Base-by-base conservation (phyloP, 2,329 filamentous ascomycete genomes). In the Hypocreales sp. region DNA sequence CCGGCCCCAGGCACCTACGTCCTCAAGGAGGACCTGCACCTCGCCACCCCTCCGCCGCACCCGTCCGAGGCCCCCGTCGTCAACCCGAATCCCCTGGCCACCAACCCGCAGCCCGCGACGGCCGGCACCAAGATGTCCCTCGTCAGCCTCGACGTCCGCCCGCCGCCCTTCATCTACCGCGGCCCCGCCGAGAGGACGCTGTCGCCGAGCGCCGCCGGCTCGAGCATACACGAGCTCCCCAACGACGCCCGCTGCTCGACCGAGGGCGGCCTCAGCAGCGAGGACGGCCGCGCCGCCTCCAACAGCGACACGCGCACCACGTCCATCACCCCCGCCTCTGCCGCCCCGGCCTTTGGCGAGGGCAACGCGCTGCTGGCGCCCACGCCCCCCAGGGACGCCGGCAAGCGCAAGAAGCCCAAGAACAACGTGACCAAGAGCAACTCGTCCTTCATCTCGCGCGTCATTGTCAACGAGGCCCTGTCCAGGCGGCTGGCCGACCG, bases 371-470 rank as follows among this genome's bases (percentile, higher is more conserved):
- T 81, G 15, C 61, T 95, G 17, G 60, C 65, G 8, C 61, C 64
- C 12, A 59, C 64, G 11, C 64, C 67, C 27, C 61, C 65, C 17
- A 83, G 82, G 44, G 81, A 86, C 43, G 66, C 70, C 22, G 73
- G 70, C 37, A 94, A 94, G 61, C 69, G 73, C 48, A 72, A 77
- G 45, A 98, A 98, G 51, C 90, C 90, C 3, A 98, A 95, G 64
- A 95, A 87, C 55, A 95, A 92, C 51, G 90, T 98, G 51, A 76
- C 87, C 28, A 98, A 98, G 62, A 95, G 84, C 57, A 95, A 93
- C 52, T 98, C 90, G 8, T 93, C 87, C 1, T 98, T 94, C 47
- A 90, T 98, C 17, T 94, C 87, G n/a, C 65, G 90, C 29, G 87
- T 94, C 18, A 93, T 95, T 37, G 76, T 84, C 11, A 81, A 93